Evolutionary conservation across 176 grass and related monocot species (phyloP).

Genomic region (Rhynchospora pubera): DNA sequence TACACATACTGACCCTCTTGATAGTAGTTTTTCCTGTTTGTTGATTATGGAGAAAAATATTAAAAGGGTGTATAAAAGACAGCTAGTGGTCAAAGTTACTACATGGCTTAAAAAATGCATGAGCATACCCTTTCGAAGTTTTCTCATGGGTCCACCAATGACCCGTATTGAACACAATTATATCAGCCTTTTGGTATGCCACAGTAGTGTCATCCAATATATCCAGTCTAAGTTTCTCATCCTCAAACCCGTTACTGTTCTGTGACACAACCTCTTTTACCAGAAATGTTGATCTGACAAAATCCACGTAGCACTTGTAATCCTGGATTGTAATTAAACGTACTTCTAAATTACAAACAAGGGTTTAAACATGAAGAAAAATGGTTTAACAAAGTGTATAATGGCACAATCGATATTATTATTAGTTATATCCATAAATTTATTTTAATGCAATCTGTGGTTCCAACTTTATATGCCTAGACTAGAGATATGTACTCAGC

Average conservation of each 20-base stretch:
- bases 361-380: background rate
- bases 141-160: conserved; percentile 96
- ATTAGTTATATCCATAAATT: background rate
- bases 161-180: conserved; percentile 84
- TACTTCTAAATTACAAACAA: background rate
- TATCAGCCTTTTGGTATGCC: conserved; percentile 55
- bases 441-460: background rate
- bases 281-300: conserved; percentile 72
- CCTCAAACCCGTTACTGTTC: conserved; percentile 18
- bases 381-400: background rate
- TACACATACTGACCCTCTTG: conserved; percentile 77
- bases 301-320: conserved; percentile 78
- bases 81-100: background rate
- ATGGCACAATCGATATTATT: background rate
- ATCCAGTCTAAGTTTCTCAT: conserved; percentile 63
- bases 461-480: background rate
- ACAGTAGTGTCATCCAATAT: conserved; percentile 51
- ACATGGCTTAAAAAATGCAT: conserved; percentile 1
- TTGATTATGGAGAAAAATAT: background rate
- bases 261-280: conserved; percentile 43
- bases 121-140: conserved; percentile 59
- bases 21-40: conserved; percentile 66
- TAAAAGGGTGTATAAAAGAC: background rate
- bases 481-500: background rate
- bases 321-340: conserved; percentile 38